Evolutionary conservation across 2,329 filamentous ascomycete genomes (phyloP).

Genomic region (Hypoxylon sp.): DNA sequence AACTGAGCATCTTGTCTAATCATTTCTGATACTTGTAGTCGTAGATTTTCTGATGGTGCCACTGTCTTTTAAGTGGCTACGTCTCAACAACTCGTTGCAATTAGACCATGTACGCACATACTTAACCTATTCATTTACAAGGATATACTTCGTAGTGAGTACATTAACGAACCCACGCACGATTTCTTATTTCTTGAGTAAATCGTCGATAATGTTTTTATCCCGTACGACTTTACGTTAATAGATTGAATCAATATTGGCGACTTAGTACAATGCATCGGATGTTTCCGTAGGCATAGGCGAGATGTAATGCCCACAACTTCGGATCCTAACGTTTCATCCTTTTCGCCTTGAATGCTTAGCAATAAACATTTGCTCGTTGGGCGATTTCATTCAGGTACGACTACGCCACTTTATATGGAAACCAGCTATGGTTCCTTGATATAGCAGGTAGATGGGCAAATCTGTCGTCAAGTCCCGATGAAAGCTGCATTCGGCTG

Average conservation of each 20-base stretch:
- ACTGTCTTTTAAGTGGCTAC: slow-evolving; percentile 8
- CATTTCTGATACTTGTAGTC: neutral
- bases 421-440: neutral
- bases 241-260: no score
- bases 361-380: slow-evolving; percentile 27
- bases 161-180: no score
- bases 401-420: slow-evolving; percentile 10
- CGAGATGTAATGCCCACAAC: no score
- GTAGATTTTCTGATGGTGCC: neutral
- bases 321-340: no score
- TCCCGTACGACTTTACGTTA: no score
- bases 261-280: neutral
- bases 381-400: slow-evolving; percentile 25
- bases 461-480: neutral
- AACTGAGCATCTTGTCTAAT: no score
- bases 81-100: neutral
- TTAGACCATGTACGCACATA: neutral
- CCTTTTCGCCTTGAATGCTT: slow-evolving; percentile 10
- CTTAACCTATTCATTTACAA: no score
- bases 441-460: slow-evolving; percentile 6
- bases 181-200: no score
- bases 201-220: no score
- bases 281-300: neutral
- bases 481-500: slow-evolving; percentile 33
- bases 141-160: no score